These are phyloP conservation scores for Colletotrichum sidae DNA, from an alignment of 2,329 filamentous ascomycete genomes.

Conservation along the genomic window DNA sequence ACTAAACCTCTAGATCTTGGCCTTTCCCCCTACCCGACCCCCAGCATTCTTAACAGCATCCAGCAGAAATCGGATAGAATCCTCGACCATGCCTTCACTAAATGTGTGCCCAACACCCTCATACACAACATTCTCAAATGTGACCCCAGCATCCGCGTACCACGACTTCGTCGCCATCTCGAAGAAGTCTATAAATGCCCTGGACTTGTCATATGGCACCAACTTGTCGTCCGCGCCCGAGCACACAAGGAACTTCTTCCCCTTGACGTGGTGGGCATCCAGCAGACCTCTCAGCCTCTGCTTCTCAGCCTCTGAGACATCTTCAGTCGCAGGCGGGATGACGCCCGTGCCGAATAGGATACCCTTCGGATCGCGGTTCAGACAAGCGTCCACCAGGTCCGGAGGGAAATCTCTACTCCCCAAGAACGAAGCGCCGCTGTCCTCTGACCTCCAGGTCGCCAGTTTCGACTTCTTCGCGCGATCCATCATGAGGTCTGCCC, in stretches of 20 bases:
- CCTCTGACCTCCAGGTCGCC: slow-evolving; percentile 66
- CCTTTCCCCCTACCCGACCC: slow-evolving; percentile 37
- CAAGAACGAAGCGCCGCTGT: slow-evolving; percentile 73
- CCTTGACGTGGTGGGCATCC: slow-evolving; percentile 58
- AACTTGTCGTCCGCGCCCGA: slow-evolving; percentile 77
- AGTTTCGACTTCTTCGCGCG: slow-evolving; percentile 80
- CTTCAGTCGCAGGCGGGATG: slow-evolving; percentile 42
- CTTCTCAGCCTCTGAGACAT: slow-evolving; percentile 51
- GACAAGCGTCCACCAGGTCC: slow-evolving; percentile 72
- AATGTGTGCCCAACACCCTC: slow-evolving; percentile 78
- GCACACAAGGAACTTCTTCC: slow-evolving; percentile 74
- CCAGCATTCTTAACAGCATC: slow-evolving; percentile 53
- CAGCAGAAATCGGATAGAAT: slow-evolving; percentile 73
- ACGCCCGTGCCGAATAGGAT: slow-evolving; percentile 71
- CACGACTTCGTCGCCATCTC: slow-evolving; percentile 64
- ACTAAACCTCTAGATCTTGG: slow-evolving; percentile 42
- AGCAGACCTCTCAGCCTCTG: slow-evolving; percentile 58
- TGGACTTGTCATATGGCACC: slow-evolving; percentile 74
- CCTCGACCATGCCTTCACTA: slow-evolving; percentile 72
- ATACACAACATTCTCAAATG: slow-evolving; percentile 75
- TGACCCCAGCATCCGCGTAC: slow-evolving; percentile 66
- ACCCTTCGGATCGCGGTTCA: slow-evolving; percentile 79
- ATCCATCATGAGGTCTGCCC: slow-evolving; percentile 74
- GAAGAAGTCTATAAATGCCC: slow-evolving; percentile 72
- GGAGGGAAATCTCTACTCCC: slow-evolving; percentile 83